Conservation (phyloP, 805 yeast genomes). For the Wickerhamiella spandovensis region DNA sequence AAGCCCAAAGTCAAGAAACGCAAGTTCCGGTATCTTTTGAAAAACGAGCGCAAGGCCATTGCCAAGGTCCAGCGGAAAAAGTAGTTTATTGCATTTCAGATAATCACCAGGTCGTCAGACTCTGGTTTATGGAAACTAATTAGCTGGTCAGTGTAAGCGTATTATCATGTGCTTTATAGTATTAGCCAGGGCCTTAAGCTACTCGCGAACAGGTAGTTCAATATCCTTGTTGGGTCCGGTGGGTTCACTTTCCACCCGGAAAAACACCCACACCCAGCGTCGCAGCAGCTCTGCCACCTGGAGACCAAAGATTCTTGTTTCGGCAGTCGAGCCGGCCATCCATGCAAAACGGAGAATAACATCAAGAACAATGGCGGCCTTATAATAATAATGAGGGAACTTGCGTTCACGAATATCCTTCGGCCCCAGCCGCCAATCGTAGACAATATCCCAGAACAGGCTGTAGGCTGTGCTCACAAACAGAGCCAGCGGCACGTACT, state of each 20-base stretch:
- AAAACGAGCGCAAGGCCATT: conserved; percentile 48
- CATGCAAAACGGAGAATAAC: conserved; percentile 61
- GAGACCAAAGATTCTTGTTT: conserved; percentile 49
- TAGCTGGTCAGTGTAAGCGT: too few species aligned
- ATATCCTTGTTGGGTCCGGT: conserved; percentile 12
- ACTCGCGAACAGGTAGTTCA: conserved; percentile 9
- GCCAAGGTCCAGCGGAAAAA: conserved; percentile 2
- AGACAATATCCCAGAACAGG: conserved; percentile 75
- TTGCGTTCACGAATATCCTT: conserved; percentile 23
- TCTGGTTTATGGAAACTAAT: too few species aligned
- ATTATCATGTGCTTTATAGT: too few species aligned
- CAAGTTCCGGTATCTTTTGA: conserved; percentile 78
- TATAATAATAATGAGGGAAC: conserved; percentile 33
- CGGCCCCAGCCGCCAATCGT: conserved; percentile 74
- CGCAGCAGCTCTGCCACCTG: conserved; percentile 67
- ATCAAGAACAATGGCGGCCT: conserved; percentile 45
- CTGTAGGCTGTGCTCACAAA: conserved; percentile 62
- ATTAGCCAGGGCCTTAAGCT: too few species aligned
- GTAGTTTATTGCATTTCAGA: background rate
- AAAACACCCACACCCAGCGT: conserved; percentile 80
- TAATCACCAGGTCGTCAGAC: too few species aligned
- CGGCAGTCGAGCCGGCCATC: conserved; percentile 41
- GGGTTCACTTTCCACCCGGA: conserved; percentile 73
- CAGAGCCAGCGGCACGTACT: conserved; percentile 28
- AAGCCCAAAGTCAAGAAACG: conserved; percentile 17